phyloP scores from a whole-genome alignment of 192 early-diverging fungal genomes.

The Podila epigama region DNA sequence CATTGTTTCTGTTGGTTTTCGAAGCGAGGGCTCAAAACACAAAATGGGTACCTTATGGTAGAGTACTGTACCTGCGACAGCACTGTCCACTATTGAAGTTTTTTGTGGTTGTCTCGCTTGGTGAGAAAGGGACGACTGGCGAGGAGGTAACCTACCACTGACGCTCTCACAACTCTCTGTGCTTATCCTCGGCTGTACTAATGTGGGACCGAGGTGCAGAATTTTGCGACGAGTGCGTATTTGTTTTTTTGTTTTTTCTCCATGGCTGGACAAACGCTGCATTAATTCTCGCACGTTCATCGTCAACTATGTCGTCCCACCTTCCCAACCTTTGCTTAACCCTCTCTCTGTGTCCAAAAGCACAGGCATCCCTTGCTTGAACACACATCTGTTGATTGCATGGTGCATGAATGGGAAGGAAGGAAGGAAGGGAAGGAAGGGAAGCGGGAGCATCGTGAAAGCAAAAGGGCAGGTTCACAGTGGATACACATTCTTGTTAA shows the following conservation, averaged over 20 bases:
- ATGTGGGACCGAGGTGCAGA: neutral
- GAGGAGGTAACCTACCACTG: neutral
- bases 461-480: too few relatives aligned
- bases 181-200: neutral
- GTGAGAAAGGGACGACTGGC: neutral
- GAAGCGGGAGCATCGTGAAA: neutral
- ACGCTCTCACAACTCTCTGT: too few relatives aligned
- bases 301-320: neutral
- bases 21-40: too few relatives aligned
- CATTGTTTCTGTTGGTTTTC: too few relatives aligned
- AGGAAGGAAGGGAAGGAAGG: neutral
- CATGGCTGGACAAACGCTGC: neutral
- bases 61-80: too few relatives aligned
- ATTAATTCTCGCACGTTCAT: neutral
- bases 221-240: neutral
- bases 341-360: neutral
- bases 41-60: too few relatives aligned
- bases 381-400: neutral
- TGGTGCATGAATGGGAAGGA: constrained; percentile 4
- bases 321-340: neutral
- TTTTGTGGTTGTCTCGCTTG: too few relatives aligned
- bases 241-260: neutral
- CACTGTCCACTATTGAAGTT: too few relatives aligned
- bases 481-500: too few relatives aligned
- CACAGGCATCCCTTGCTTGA: neutral